A percentile compares a stretch with the other conserved stretches of the same genome.
These are phyloP conservation scores for Fusarium oxysporum DNA, from an alignment of 2,329 filamentous ascomycete species.

Conservation along the genomic window DNA sequence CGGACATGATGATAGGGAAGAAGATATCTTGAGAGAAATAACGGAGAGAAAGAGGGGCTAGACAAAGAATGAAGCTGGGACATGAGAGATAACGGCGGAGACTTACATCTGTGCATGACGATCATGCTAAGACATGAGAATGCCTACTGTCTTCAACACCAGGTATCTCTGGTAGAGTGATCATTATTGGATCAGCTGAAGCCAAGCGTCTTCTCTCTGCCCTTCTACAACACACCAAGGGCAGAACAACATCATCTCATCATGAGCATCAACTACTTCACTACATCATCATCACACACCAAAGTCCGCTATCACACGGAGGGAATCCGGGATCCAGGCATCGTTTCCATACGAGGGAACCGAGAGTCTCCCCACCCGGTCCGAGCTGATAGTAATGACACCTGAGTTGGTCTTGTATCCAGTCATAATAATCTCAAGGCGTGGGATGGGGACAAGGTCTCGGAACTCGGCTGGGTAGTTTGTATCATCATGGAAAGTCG, in stretches of 20 bases:
- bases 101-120: slow-evolving; percentile 20
- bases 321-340: slow-evolving; percentile 8
- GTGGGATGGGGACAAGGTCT: slow-evolving; percentile 21
- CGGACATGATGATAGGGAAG: neutral
- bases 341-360: neutral
- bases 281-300: slow-evolving; percentile 27
- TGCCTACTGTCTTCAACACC: neutral
- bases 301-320: slow-evolving; percentile 18
- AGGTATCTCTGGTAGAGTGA: neutral
- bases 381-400: slow-evolving; percentile 22
- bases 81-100: neutral
- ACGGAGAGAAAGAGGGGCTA: neutral
- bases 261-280: slow-evolving; percentile 16
- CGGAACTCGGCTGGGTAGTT: slow-evolving; percentile 20
- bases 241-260: slow-evolving; percentile 5
- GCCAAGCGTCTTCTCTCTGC: slow-evolving; percentile 4
- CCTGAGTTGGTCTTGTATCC: neutral
- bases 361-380: neutral
- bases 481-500: slow-evolving; percentile 6
- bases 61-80: neutral
- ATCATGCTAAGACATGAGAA: neutral
- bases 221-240: slow-evolving; percentile 8
- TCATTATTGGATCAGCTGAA: neutral
- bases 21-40: neutral
- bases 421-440: slow-evolving; percentile 7